Evolutionary conservation across 108 stramenopile species (phyloP).

Genomic region (Schizochytrium sp.): DNA sequence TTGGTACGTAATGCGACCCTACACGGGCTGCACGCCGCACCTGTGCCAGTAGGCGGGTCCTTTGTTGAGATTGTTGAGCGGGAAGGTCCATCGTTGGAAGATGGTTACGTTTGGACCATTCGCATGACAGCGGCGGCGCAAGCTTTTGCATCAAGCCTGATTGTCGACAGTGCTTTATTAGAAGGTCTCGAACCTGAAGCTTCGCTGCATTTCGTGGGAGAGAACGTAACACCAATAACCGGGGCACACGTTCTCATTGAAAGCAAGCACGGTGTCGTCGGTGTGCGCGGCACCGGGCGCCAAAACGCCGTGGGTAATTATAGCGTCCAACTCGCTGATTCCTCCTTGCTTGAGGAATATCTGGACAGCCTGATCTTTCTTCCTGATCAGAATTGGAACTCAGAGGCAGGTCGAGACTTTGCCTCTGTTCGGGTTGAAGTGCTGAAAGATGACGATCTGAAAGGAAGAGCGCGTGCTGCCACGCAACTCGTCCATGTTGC

Average conservation of each 20-base stretch:
- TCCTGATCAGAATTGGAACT: not conserved
- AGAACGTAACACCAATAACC: not conserved
- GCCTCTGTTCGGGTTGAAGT: not conserved
- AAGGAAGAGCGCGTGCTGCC: not conserved
- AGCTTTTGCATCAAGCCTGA: not conserved
- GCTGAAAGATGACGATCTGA: not conserved
- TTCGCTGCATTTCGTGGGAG: not conserved
- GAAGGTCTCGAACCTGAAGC: not conserved
- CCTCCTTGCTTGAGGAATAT: not conserved
- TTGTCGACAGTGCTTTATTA: not conserved
- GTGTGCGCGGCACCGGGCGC: not conserved
- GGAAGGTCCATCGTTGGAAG: not conserved
- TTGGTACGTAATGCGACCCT: not conserved
- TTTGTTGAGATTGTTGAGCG: not conserved
- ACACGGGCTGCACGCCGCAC: not conserved
- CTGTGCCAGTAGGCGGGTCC: not conserved
- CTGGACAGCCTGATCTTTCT: not conserved
- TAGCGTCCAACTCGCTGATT: not conserved
- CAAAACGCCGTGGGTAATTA: not conserved
- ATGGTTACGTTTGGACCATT: not conserved
- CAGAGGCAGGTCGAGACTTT: not conserved
- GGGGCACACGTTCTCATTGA: not conserved
- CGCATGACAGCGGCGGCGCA: not conserved
- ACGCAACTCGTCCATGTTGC: not conserved
- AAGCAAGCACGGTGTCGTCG: not conserved